These are phyloP conservation scores for Aphanomyces cochlioides DNA, from an alignment of 352 stramenopile species.

Conservation along the genomic window DNA sequence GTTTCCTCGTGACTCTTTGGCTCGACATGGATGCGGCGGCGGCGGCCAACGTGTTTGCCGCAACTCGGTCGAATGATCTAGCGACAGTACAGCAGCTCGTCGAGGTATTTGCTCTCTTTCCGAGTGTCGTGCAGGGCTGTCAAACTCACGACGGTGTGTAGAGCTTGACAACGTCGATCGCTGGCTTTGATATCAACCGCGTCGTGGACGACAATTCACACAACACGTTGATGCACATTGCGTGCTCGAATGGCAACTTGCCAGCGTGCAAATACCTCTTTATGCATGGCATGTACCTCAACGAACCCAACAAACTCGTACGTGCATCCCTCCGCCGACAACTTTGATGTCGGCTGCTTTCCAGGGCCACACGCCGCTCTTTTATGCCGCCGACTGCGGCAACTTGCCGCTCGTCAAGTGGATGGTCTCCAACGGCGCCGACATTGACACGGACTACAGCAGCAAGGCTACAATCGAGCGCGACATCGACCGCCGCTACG, in stretches of 20 bases:
- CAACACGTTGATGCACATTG: constrained; percentile 76
- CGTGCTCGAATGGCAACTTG: constrained; percentile 77
- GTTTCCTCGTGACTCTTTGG: too few species aligned
- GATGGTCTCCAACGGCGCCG: constrained; percentile 76
- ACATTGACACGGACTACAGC: constrained; percentile 81
- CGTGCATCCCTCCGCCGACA: not conserved
- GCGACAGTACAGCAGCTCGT: constrained; percentile 19
- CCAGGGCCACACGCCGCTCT: constrained; percentile 73
- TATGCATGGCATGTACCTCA: constrained; percentile 76
- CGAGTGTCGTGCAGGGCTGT: not conserved
- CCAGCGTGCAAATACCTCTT: constrained; percentile 77
- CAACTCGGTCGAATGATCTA: constrained; percentile 25
- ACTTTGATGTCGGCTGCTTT: not conserved
- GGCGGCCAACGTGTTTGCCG: constrained; percentile 18
- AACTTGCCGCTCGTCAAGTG: constrained; percentile 75
- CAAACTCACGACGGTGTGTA: too few species aligned
- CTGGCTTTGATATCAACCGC: constrained; percentile 33
- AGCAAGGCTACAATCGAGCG: constrained; percentile 46
- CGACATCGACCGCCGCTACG: constrained; percentile 42
- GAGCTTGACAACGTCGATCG: not conserved
- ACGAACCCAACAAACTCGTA: constrained; percentile 55
- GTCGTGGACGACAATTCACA: constrained; percentile 62
- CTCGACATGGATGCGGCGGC: too few species aligned
- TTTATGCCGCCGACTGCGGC: constrained; percentile 71
- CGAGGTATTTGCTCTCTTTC: constrained; percentile 2